Evolutionary conservation across 192 early-diverging fungal genomes (phyloP).

Genomic region (Podila epigama): DNA sequence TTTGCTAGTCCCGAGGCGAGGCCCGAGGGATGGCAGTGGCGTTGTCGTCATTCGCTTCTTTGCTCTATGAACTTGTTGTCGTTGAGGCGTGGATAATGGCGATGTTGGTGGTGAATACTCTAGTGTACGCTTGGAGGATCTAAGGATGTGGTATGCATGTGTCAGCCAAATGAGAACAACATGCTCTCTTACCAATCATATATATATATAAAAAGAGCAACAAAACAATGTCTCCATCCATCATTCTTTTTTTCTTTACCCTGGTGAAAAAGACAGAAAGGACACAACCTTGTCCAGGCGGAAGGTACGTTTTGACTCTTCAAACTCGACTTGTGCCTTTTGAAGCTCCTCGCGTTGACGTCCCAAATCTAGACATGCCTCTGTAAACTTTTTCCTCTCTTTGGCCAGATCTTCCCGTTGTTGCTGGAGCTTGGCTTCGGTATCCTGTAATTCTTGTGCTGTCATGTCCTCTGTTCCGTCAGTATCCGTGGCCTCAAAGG

Average conservation of each 20-base stretch:
- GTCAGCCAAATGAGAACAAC: too few species aligned
- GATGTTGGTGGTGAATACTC: conserved; percentile 17
- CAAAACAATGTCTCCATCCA: too few species aligned
- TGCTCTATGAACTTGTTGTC: background rate
- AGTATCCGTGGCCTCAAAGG: too few species aligned
- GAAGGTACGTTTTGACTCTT: conserved; percentile 41
- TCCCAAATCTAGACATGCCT: conserved; percentile 33
- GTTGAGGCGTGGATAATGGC: background rate
- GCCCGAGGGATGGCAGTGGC: conserved; percentile 13
- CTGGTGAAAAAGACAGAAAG: conserved; percentile 24
- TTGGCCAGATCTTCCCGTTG: conserved; percentile 29
- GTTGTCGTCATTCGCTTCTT: conserved; percentile 32
- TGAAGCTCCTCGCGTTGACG: conserved; percentile 31
- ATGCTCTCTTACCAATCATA: too few species aligned
- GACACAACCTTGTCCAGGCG: conserved; percentile 26
- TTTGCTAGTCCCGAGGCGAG: background rate
- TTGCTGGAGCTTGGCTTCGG: conserved; percentile 23
- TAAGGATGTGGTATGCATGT: background rate
- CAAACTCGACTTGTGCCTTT: conserved; percentile 14
- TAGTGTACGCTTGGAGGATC: conserved; percentile 15
- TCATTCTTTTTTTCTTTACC: background rate
- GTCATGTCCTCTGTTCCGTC: conserved; percentile 50
- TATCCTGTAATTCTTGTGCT: conserved; percentile 31
- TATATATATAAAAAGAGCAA: too few species aligned
- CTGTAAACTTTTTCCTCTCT: conserved; percentile 38